Evolutionary conservation across 345 rosid genomes (phyloP).

Genomic region (Euphorbia tirucalli): DNA sequence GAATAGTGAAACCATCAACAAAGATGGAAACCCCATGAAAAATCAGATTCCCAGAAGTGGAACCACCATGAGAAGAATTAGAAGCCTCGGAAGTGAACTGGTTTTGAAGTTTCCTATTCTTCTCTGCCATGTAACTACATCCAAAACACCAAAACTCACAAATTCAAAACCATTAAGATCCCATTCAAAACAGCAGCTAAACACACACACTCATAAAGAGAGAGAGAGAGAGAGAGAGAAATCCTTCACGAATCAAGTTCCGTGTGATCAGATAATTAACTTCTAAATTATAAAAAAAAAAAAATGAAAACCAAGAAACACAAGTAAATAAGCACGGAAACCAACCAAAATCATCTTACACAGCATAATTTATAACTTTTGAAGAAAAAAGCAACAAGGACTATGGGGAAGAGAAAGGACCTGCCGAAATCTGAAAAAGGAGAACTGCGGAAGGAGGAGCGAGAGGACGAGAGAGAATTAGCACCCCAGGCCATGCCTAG

Average conservation of each 20-base stretch:
- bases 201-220: no score
- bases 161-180: conserved; percentile 4
- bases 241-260: background rate
- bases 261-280: background rate
- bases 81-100: conserved; percentile 70
- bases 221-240: no score
- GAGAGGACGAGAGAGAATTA: conserved; percentile 67
- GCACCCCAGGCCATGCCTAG: conserved; percentile 92
- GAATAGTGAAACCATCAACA: conserved; percentile 88
- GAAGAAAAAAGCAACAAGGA: background rate
- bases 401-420: conserved; percentile 26
- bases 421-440: conserved; percentile 85
- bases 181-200: background rate
- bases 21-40: conserved; percentile 89
- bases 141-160: conserved; percentile 14
- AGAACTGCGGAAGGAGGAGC: conserved; percentile 60
- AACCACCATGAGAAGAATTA: conserved; percentile 34
- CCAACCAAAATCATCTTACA: background rate
- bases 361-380: background rate
- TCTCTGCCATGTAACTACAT: conserved; percentile 77
- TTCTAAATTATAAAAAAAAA: background rate
- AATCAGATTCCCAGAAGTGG: conserved; percentile 46
- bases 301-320: no score
- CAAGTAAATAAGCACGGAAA: no score
- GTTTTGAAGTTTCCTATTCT: conserved; percentile 73